A percentile compares a stretch with the other conserved stretches of the same genome.
These are phyloP conservation scores for Funneliformis caledonium DNA, from an alignment of 371 early-diverging fungal species.

Conservation along the genomic window DNA sequence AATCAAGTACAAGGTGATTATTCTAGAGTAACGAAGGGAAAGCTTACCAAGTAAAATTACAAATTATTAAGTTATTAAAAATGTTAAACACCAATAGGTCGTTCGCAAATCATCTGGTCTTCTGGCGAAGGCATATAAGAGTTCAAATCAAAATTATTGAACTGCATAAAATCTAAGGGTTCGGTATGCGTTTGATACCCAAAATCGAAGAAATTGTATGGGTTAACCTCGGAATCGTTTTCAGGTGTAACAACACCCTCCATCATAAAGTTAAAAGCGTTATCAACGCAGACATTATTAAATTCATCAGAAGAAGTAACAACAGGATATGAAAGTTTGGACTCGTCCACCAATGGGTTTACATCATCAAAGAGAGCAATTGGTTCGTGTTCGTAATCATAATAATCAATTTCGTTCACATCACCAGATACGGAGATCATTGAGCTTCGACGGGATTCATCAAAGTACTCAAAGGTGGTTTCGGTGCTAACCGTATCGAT, in stretches of 20 bases:
- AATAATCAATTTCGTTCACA: constrained; percentile 7
- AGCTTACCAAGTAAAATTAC: neutral
- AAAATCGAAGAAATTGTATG: neutral
- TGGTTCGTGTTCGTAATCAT: neutral
- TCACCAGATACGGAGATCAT: neutral
- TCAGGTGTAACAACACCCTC: constrained; percentile 29
- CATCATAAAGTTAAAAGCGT: constrained; percentile 11
- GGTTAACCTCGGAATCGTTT: neutral
- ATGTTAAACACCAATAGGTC: neutral
- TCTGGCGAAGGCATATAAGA: neutral
- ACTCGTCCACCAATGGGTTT: neutral
- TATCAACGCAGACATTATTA: constrained; percentile 12
- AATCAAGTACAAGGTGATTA: no score
- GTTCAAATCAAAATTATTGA: neutral
- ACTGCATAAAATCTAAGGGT: neutral
- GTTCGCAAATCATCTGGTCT: neutral
- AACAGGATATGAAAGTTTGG: no score
- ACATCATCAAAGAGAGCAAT: neutral
- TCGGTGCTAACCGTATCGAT: neutral
- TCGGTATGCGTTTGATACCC: constrained; percentile 15
- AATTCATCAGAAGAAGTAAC: neutral
- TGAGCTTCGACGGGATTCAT: constrained; percentile 28
- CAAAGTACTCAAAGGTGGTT: neutral
- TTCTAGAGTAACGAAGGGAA: no score
- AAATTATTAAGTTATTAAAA: neutral